These are phyloP conservation scores for Cenchrus fungigraminus DNA, from an alignment of 176 grass and related monocot species.

Conservation along the genomic window DNA sequence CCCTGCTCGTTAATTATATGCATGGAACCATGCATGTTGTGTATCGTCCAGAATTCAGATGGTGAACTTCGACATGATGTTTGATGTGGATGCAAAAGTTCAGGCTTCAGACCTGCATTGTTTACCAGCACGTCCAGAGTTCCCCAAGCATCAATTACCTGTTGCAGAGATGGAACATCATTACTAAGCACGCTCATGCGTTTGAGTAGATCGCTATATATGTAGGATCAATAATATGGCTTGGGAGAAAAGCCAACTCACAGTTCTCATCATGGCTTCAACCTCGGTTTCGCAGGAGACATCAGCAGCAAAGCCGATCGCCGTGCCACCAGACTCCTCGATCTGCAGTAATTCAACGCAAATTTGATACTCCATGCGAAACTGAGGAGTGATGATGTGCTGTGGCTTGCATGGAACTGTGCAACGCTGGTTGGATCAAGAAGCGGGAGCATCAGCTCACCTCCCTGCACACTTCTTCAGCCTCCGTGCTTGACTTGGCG, in stretches of 20 bases:
- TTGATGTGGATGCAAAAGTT: no score
- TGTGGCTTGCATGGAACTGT: neutral
- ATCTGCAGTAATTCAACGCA: slow-evolving; percentile 49
- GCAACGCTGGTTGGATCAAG: neutral
- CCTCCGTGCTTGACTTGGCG: slow-evolving; percentile 79
- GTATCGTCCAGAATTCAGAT: no score
- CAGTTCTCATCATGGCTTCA: slow-evolving; percentile 85
- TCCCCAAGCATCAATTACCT: slow-evolving; percentile 82
- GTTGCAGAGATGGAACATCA: no score
- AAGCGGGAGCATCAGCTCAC: slow-evolving; percentile 39
- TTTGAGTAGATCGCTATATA: neutral
- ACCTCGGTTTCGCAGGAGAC: slow-evolving; percentile 83
- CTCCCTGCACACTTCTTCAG: slow-evolving; percentile 92
- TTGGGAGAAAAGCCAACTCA: slow-evolving; percentile 47
- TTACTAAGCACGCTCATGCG: neutral
- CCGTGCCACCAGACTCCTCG: slow-evolving; percentile 66
- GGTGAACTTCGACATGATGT: no score
- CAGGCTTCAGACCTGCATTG: slow-evolving; percentile 70
- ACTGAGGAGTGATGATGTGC: no score
- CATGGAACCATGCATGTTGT: neutral
- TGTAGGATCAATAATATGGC: neutral
- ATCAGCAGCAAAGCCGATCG: slow-evolving; percentile 73
- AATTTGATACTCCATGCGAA: neutral
- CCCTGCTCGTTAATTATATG: slow-evolving; percentile 42
- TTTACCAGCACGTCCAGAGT: slow-evolving; percentile 88